Conservation (phyloP, 345 rosid genomes). For the Citropsis articulata region DNA sequence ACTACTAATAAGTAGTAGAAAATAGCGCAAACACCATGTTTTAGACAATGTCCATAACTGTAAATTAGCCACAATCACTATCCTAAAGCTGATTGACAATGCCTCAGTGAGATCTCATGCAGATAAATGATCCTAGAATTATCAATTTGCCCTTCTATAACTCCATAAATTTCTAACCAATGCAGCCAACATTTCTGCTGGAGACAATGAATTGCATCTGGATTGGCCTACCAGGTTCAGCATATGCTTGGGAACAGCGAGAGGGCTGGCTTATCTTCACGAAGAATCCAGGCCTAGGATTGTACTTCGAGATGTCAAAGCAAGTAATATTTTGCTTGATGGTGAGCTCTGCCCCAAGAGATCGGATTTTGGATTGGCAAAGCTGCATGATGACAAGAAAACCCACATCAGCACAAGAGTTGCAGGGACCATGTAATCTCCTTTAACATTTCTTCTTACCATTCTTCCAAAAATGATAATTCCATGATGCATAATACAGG, state of each 20-base stretch:
- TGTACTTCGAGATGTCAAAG: conserved; percentile 42
- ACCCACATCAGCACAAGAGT: conserved; percentile 37
- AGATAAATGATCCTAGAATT: too few species aligned
- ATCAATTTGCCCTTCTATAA: not conserved
- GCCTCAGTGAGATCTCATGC: too few species aligned
- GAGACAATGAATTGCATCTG: not conserved
- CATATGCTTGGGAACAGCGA: conserved; percentile 35
- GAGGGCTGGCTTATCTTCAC: conserved; percentile 38
- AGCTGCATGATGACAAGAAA: conserved; percentile 32
- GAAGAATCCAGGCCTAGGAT: conserved; percentile 38
- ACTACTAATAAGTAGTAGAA: not conserved
- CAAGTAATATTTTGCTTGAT: conserved; percentile 36
- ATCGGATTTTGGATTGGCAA: conserved; percentile 44
- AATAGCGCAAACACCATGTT: not conserved
- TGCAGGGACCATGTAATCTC: conserved; percentile 37
- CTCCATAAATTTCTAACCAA: not conserved
- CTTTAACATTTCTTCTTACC: not conserved
- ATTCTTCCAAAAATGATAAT: not conserved
- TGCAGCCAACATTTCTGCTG: not conserved
- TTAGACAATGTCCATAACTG: not conserved
- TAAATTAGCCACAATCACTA: too few species aligned
- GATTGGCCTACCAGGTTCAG: conserved; percentile 10
- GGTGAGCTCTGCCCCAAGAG: conserved; percentile 29
- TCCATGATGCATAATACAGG: too few species aligned
- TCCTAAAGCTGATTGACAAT: not conserved